Conservation (phyloP, 2,329 filamentous ascomycete species). For the Sordariomycetes sp. region DNA sequence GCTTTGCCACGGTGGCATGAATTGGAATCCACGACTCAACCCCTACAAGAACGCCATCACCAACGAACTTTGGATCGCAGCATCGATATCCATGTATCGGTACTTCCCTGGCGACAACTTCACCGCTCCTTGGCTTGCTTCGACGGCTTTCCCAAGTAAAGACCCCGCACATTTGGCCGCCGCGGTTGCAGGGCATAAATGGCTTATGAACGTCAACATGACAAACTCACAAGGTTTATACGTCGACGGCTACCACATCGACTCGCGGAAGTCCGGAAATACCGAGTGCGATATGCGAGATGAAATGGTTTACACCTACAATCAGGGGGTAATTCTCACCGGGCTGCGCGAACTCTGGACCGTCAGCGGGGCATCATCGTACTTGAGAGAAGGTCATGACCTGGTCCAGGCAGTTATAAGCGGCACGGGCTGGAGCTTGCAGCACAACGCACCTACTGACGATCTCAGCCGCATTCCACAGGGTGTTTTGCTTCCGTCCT, state of each 20-base stretch:
- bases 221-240: slow-evolving; percentile 67
- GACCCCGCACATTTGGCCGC: slow-evolving; percentile 62
- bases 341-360: slow-evolving; percentile 75
- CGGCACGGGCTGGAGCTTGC: slow-evolving; percentile 66
- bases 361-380: slow-evolving; percentile 61
- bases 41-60: slow-evolving; percentile 97
- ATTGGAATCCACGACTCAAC: slow-evolving; percentile 70
- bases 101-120: slow-evolving; percentile 77
- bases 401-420: slow-evolving; percentile 65
- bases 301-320: slow-evolving; percentile 91
- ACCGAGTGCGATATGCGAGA: slow-evolving; percentile 72
- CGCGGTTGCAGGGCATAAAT: slow-evolving; percentile 69
- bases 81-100: slow-evolving; percentile 81
- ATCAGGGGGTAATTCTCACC: slow-evolving; percentile 83
- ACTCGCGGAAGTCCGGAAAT: slow-evolving; percentile 51
- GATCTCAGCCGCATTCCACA: slow-evolving; percentile 18
- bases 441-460: slow-evolving; percentile 30
- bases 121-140: slow-evolving; percentile 51
- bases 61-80: slow-evolving; percentile 81
- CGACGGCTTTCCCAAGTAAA: slow-evolving; percentile 18
- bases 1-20: slow-evolving; percentile 81
- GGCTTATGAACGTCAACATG: slow-evolving; percentile 76
- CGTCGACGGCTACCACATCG: slow-evolving; percentile 82
- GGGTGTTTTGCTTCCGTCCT: slow-evolving; percentile 36
- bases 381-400: slow-evolving; percentile 70